Evolutionary conservation across 2,329 filamentous ascomycete genomes (phyloP).

Genomic region (Aspergillus persii): DNA sequence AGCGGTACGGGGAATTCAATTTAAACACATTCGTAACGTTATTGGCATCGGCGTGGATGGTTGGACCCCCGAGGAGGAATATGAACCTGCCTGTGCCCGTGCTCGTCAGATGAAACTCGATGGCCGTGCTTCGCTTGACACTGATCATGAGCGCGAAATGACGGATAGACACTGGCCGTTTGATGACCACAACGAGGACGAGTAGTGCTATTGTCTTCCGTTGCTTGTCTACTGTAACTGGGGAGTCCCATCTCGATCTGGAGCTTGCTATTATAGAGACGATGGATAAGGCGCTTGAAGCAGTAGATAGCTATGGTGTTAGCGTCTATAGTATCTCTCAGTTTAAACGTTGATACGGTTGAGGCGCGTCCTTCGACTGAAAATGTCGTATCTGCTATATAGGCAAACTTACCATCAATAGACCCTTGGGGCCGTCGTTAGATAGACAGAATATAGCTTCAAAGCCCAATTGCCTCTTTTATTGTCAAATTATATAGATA

Average conservation of each 20-base stretch:
- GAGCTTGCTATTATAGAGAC: too few relatives aligned
- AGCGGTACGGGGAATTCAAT: conserved; percentile 8
- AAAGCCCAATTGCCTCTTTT: not conserved
- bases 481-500: not conserved
- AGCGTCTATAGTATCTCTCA: too few relatives aligned
- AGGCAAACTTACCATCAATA: too few relatives aligned
- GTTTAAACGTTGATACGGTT: too few relatives aligned
- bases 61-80: conserved; percentile 12
- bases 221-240: too few relatives aligned
- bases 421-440: too few relatives aligned
- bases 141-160: conserved; percentile 12
- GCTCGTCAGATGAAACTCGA: conserved; percentile 8
- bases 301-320: too few relatives aligned
- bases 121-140: conserved; percentile 4
- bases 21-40: conserved; percentile 5
- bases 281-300: too few relatives aligned
- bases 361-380: too few relatives aligned
- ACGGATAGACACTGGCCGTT: conserved; percentile 15
- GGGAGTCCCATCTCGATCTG: too few relatives aligned
- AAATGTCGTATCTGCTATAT: too few relatives aligned
- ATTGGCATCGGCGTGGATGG: conserved; percentile 15
- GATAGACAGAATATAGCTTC: too few relatives aligned
- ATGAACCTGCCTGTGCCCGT: conserved; percentile 10
- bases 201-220: not conserved
- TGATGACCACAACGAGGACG: conserved; percentile 15